phyloP scores from a whole-genome alignment of 805 yeast species.

The Metschnikowia kunwiensis region DNA sequence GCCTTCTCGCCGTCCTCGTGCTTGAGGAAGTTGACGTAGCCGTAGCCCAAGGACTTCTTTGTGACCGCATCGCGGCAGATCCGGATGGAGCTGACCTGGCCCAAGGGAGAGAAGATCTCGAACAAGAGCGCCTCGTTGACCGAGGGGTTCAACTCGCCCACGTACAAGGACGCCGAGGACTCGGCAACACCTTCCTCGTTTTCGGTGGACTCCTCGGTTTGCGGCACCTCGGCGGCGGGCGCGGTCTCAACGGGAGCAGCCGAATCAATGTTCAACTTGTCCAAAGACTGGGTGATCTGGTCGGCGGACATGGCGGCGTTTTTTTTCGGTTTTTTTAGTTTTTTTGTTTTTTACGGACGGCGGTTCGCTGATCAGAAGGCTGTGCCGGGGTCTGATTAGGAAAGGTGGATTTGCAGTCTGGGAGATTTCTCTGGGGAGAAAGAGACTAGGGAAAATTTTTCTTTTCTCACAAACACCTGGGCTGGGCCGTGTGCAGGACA shows the following conservation, averaged over 20 bases:
- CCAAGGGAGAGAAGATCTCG: conserved; percentile 91
- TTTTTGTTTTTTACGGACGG: conserved; percentile 14
- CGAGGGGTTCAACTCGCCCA: conserved; percentile 91
- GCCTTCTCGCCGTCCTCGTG: conserved; percentile 90
- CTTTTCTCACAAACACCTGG: conserved; percentile 13
- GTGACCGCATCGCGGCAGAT: conserved; percentile 98
- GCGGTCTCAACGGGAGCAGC: conserved; percentile 26
- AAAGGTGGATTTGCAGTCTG: conserved; percentile 12
- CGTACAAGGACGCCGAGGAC: conserved; percentile 83
- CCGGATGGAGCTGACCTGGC: conserved; percentile 94
- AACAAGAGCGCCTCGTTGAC: conserved; percentile 93
- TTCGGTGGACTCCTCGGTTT: conserved; percentile 26
- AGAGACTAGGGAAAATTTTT: conserved; percentile 14
- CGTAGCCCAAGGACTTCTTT: conserved; percentile 96
- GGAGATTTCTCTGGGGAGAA: conserved; percentile 21
- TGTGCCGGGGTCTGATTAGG: conserved; percentile 8
- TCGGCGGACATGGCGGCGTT: conserved; percentile 32
- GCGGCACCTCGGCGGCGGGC: conserved; percentile 23
- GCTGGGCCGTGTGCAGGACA: conserved; percentile 5
- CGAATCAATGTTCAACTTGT: conserved; percentile 43
- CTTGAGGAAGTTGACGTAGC: conserved; percentile 93
- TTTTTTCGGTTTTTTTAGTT: conserved; percentile 17
- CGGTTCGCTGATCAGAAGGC: conserved; percentile 11
- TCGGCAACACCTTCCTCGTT: conserved; percentile 44
- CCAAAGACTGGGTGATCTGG: conserved; percentile 46